Base-by-base conservation (phyloP, 768 basidiomycete genomes). In the Favolaschia claudopus region DNA sequence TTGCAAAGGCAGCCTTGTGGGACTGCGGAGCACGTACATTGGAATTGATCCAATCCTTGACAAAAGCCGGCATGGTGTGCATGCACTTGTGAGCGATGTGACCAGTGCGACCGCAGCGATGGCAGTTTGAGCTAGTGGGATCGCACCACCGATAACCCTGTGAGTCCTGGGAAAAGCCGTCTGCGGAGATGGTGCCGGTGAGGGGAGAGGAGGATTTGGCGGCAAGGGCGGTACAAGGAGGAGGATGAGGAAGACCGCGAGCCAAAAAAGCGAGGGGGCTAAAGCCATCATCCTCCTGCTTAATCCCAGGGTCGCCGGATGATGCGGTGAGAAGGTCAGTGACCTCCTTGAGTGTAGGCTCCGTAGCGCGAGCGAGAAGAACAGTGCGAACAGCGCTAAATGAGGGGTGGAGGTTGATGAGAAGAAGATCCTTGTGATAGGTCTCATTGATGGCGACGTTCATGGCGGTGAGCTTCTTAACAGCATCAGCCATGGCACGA, bases 11-110 rank as follows among this genome's bases (percentile, higher is more conserved):
- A 46, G 29, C 44, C 4, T 10, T 7, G 5, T 31, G 28, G 29
- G 44, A 46, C n/a, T 7, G 29, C 22, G 3, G 38, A n/a, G 39
- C 9, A 10, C 38, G 39, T n/a, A 39, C 24, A 17, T 31, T 24
- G 19, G 50, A 29, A 4, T 40, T 27, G 13, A 52, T 52, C 50
- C 50, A 52, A 33, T 52, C 40, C 51, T 43, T 43, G 5, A 53
- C 51, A 36, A 53, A 53, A 22, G 51, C 27, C 2, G 51, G 51
- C 51, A 53, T 53, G 22, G 31, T n/a, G 24, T 53, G 51, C 51
- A 53, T 53, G 51, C 51, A 53, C 51, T 53, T 53, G 51, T 33
- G 31, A 15, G 50, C 50, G 33, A 52, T 25, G n/a, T 42, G 50
- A 15, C 51, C 51, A 4, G 13, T 4, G 10, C 51, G 40, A 12